Base-by-base conservation (phyloP, 306 rosid species). In the Castanea sativa region DNA sequence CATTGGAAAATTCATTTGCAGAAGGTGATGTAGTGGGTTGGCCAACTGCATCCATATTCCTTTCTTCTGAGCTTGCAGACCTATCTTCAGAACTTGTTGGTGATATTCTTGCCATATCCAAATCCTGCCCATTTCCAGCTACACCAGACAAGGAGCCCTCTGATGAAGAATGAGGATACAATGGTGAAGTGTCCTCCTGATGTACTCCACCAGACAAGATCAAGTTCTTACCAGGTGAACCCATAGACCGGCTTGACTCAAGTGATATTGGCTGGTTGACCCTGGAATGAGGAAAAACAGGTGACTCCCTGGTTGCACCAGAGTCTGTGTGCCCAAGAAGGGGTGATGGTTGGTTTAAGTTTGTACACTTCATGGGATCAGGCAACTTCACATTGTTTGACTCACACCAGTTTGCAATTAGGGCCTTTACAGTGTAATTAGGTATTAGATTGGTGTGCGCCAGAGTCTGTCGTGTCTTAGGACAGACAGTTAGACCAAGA, bases 381-480 rank as follows among this genome's bases (percentile, higher is more conserved):
- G 84, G 91, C 79, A 91, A 83, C 79, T 88, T 93, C 81, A 96
- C 99, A 74, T 96, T 87, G 84, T 93, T 96, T 33, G 92, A 83
- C 79, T 96, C 99, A 29, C 93, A 92, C 96, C 97, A 95, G 82
- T 88, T 95, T 80, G 97, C 94, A 83, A 95, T 91, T 75, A 89
- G 87, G 55, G 96, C 95, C 88, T 90, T 95, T 69, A 90, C 97
- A 69, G 91, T 91, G 85, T 89, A 90, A 87, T 92, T 95, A 69
- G 99, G 91, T 82, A 87, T 90, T 76, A 91, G 76, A 82, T 88
- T 88, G 76, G 93, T 82, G 88, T 88, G 99, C 79, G 90, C 90
- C 81, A 96, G 85, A 55, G 92, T 86, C 86, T 96, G 99, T 53
- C 97, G 90, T 7, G 99, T 96, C 93, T 93, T 96, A 5, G 99